These are phyloP conservation scores for Solanum okadae DNA, from an alignment of 257 asterid genomes.

Conservation along the genomic window DNA sequence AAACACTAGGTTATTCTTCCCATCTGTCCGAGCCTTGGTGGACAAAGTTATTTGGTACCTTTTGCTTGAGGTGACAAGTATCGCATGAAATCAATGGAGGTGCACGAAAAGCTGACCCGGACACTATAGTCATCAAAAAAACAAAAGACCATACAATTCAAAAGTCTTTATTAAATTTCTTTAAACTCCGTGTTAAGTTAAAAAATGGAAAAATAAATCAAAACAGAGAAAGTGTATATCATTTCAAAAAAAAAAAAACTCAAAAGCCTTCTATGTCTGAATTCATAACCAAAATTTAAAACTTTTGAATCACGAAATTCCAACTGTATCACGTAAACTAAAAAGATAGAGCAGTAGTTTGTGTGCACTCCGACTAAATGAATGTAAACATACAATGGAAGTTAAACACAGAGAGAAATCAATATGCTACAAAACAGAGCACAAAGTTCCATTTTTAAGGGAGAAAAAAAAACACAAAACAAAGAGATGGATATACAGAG, in stretches of 20 bases:
- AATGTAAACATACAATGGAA: neutral
- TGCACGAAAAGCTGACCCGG: rapidly evolving
- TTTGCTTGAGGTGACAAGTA: neutral
- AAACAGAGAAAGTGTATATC: neutral
- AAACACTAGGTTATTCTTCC: too few relatives aligned
- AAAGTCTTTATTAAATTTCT: neutral
- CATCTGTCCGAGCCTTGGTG: neutral
- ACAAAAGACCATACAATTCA: neutral
- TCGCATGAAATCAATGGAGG: rapidly evolving
- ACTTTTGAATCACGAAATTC: neutral
- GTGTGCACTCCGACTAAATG: neutral
- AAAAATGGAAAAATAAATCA: neutral
- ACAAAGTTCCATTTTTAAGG: neutral
- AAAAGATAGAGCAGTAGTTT: neutral
- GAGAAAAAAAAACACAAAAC: neutral
- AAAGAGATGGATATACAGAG: neutral
- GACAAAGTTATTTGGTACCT: neutral
- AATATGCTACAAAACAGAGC: neutral
- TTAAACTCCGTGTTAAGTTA: neutral
- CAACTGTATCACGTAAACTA: neutral
- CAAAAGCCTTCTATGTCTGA: neutral
- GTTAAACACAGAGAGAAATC: neutral
- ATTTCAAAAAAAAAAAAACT: neutral
- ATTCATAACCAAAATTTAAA: neutral
- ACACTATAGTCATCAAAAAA: neutral